Evolutionary conservation across 805 yeast species (phyloP).

Genomic region (Starmerella potacharoeniae): DNA sequence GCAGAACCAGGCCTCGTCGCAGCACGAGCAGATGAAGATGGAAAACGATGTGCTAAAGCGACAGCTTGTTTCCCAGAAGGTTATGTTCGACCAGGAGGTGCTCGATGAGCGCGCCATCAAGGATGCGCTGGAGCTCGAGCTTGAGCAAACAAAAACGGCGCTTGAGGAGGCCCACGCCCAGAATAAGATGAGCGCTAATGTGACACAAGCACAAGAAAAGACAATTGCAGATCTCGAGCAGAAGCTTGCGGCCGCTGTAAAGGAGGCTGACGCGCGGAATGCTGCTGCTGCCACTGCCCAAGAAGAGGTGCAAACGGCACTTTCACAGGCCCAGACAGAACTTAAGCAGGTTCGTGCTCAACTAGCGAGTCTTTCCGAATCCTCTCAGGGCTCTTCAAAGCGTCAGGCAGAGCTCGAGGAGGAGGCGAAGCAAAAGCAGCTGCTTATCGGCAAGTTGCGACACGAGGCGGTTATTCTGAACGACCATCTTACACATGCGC

Average conservation of each 20-base stretch:
- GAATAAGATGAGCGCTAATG: background rate
- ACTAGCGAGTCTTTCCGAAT: background rate
- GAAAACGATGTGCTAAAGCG: constrained; percentile 4
- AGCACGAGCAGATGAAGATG: background rate
- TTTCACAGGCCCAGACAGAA: constrained; percentile 1
- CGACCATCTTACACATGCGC: constrained; percentile 90
- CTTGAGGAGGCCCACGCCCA: background rate
- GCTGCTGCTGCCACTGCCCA: background rate
- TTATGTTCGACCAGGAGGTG: constrained; percentile 18
- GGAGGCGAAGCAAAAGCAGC: constrained; percentile 52
- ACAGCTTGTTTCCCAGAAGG: constrained; percentile 16
- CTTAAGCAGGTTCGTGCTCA: constrained; percentile 1
- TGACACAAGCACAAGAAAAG: constrained; percentile 19
- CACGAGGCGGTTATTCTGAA: constrained; percentile 90
- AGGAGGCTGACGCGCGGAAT: background rate
- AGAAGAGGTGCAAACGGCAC: constrained; percentile 3
- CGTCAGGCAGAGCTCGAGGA: constrained; percentile 29
- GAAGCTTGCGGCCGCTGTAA: constrained; percentile 19
- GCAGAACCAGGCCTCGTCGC: background rate
- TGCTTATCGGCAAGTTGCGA: constrained; percentile 77
- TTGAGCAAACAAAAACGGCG: constrained; percentile 30
- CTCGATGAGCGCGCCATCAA: constrained; percentile 7
- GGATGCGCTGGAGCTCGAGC: constrained; percentile 13
- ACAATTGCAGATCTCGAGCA: constrained; percentile 25
- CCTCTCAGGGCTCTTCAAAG: constrained; percentile 3